Conservation (phyloP, 2,329 filamentous ascomycete species). For the Onygena corvina region DNA sequence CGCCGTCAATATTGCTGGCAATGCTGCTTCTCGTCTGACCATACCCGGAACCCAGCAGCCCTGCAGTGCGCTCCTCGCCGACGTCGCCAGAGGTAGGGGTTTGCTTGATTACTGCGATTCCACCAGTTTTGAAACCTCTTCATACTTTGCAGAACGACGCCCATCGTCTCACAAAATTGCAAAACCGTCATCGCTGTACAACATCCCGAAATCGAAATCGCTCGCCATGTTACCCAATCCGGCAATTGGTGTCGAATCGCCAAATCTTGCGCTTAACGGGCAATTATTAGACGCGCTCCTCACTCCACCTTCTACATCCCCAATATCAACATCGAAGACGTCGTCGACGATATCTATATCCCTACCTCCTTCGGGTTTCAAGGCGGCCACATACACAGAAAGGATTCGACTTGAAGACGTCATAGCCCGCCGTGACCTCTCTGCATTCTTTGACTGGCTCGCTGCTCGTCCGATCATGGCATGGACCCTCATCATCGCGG, state of each 20-base stretch:
- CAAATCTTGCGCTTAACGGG: neutral
- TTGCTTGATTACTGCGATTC: neutral
- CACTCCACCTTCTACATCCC: neutral
- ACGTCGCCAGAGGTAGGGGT: neutral
- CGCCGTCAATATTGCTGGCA: neutral
- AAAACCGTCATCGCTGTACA: neutral
- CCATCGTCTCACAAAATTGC: neutral
- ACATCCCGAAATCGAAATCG: neutral
- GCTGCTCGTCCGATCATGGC: conserved; percentile 10
- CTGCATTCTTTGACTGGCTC: conserved; percentile 2
- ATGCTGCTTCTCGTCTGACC: no score
- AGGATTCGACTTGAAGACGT: neutral
- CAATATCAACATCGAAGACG: neutral
- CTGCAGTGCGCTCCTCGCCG: neutral
- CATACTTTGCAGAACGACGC: neutral
- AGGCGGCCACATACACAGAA: neutral
- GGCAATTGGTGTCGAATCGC: neutral
- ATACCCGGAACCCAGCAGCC: neutral
- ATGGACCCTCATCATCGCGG: neutral
- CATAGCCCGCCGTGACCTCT: neutral
- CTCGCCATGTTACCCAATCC: neutral
- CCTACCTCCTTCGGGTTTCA: neutral
- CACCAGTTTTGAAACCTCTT: neutral
- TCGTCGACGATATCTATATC: neutral
- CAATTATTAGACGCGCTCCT: neutral